These are phyloP conservation scores for Tripterygium wilfordii DNA, from an alignment of 177 flowering plant genomes.

Conservation along the genomic window DNA sequence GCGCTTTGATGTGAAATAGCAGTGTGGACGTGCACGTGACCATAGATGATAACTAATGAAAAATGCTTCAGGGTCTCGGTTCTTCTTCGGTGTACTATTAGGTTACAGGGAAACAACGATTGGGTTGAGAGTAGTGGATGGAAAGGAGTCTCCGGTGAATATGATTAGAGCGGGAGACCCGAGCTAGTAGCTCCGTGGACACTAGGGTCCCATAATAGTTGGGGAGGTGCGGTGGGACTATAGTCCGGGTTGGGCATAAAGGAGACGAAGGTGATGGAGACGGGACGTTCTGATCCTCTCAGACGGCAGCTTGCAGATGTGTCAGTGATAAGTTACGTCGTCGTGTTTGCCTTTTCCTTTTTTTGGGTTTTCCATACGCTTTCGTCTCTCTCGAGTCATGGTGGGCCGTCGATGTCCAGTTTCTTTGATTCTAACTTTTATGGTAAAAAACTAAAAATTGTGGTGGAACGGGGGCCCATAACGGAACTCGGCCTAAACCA, in stretches of 20 bases:
- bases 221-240: slow-evolving; percentile 28
- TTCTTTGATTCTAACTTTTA: no score
- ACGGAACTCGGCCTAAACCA: no score
- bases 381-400: slow-evolving; percentile 1
- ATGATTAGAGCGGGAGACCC: slow-evolving; percentile 1
- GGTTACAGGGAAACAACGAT: not conserved
- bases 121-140: not conserved
- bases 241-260: slow-evolving; percentile 77
- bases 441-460: no score
- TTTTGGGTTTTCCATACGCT: no score
- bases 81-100: no score
- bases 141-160: not conserved
- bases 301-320: slow-evolving; percentile 4
- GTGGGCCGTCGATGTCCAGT: not conserved
- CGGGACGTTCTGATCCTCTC: slow-evolving; percentile 30
- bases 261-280: slow-evolving; percentile 54
- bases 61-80: slow-evolving; percentile 1
- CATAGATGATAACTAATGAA: not conserved
- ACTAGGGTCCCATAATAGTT: slow-evolving; percentile 1
- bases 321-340: slow-evolving; percentile 75
- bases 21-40: slow-evolving; percentile 2
- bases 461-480: no score
- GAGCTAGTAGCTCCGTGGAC: slow-evolving; percentile 1
- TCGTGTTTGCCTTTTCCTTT: slow-evolving; percentile 15
- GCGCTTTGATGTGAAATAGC: not conserved